Conservation (phyloP, 2,329 filamentous ascomycete species). For the Elsinoe batatas region DNA sequence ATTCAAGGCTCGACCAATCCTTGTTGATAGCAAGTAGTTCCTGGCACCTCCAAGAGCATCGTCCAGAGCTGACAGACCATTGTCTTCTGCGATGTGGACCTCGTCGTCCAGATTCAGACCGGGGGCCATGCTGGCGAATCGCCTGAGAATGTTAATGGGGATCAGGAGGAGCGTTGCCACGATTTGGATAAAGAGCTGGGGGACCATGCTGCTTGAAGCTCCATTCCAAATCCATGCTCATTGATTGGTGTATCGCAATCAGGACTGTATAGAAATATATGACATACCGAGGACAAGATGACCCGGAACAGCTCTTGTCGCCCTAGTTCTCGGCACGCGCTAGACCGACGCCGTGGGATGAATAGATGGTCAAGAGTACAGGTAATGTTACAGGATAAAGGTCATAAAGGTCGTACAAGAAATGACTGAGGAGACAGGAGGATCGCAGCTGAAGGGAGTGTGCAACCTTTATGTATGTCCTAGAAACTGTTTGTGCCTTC, state of each 20-base stretch:
- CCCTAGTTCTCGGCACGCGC: neutral
- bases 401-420: neutral
- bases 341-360: neutral
- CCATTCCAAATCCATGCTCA: neutral
- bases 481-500: neutral
- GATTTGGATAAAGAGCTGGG: neutral
- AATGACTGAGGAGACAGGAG: neutral
- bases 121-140: neutral
- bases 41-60: neutral
- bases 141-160: neutral
- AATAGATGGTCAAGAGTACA: neutral
- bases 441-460: neutral
- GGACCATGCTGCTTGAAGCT: neutral
- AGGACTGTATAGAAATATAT: neutral
- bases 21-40: neutral
- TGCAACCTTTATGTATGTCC: neutral
- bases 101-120: neutral
- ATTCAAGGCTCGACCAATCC: neutral
- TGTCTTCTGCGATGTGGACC: constrained; percentile 4
- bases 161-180: neutral
- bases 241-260: neutral
- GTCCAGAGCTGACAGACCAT: neutral
- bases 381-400: neutral
- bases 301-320: neutral
- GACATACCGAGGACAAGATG: neutral